Conservation (phyloP, 179 eudicot species). For the Silene coronaria region DNA sequence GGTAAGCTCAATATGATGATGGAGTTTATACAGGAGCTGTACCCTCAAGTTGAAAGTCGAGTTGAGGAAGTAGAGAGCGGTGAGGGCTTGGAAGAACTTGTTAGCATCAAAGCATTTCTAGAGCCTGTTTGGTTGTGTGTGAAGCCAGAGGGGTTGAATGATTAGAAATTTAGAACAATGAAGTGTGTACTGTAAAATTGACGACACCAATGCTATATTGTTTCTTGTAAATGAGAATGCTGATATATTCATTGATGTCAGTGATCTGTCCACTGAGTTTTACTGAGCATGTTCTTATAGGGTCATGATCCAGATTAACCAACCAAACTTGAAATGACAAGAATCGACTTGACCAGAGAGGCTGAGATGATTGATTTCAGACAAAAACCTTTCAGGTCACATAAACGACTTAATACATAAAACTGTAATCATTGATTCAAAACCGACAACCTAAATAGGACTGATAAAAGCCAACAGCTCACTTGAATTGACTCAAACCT, state of each 20-base stretch:
- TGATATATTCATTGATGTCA: background rate
- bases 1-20: slow-evolving; percentile 39
- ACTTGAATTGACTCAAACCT: no score
- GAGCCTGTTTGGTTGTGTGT: slow-evolving; percentile 47
- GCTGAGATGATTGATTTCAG: background rate
- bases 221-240: background rate
- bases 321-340: background rate
- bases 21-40: slow-evolving; percentile 41
- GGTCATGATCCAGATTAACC: background rate
- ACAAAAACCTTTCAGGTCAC: no score
- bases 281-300: background rate
- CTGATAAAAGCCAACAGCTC: background rate
- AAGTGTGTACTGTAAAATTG: background rate
- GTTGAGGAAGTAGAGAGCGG: slow-evolving; percentile 32
- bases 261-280: background rate
- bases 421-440: background rate
- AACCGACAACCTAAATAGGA: background rate
- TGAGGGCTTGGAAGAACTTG: slow-evolving; percentile 38
- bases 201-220: background rate
- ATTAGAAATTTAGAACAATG: background rate
- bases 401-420: background rate
- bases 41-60: slow-evolving; percentile 43
- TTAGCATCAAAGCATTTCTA: slow-evolving; percentile 45
- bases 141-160: slow-evolving; percentile 2
- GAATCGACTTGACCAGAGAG: background rate